These are phyloP conservation scores for Albatrellus sp. DNA, from an alignment of 1,284 basidiomycete genomes.

Conservation along the genomic window DNA sequence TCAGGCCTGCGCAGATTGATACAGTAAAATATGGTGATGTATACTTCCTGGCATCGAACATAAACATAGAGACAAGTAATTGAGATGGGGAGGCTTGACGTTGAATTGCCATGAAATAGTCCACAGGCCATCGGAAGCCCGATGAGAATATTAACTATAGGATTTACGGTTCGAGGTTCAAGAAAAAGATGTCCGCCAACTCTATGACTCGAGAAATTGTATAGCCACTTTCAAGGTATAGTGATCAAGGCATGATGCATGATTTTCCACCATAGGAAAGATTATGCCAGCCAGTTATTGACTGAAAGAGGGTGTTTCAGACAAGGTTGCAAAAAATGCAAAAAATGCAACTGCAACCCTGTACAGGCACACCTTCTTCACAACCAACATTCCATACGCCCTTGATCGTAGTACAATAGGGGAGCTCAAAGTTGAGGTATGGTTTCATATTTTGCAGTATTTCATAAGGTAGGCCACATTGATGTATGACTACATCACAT, in stretches of 20 bases:
- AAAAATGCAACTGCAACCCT: slow-evolving; percentile 29
- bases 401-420: slow-evolving; percentile 58
- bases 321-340: slow-evolving; percentile 4
- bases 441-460: no score
- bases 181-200: not conserved
- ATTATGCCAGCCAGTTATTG: slow-evolving; percentile 38
- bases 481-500: no score
- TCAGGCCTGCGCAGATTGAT: no score
- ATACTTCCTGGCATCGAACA: no score
- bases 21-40: no score
- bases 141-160: no score
- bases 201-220: not conserved
- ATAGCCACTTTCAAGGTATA: not conserved
- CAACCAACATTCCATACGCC: slow-evolving; percentile 62
- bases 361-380: slow-evolving; percentile 40
- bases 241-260: slow-evolving; percentile 35
- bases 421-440: no score
- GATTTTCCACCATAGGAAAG: slow-evolving; percentile 34
- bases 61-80: no score
- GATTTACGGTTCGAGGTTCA: not conserved
- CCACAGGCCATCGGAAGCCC: no score
- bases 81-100: no score
- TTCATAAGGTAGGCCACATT: no score
- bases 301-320: slow-evolving; percentile 25
- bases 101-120: no score